phyloP scores from a whole-genome alignment of 2,329 filamentous ascomycete species.

The Akanthomyces dipterigenus region DNA sequence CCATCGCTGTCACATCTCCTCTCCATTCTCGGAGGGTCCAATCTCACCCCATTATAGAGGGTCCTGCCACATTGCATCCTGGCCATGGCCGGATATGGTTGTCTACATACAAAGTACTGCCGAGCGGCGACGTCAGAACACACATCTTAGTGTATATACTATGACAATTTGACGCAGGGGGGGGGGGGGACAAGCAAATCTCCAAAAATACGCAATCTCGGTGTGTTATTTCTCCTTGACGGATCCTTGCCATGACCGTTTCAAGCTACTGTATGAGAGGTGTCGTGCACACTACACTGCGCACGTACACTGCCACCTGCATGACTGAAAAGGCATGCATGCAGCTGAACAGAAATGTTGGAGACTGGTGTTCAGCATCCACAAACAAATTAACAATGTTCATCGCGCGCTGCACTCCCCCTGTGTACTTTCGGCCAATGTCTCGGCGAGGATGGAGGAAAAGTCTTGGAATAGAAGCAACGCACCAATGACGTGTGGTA shows the following conservation, averaged over 20 bases:
- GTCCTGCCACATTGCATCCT: neutral
- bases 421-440: neutral
- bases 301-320: neutral
- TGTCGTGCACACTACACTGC: neutral
- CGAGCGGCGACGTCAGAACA: neutral
- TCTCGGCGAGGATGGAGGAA: neutral
- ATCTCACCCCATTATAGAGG: no score
- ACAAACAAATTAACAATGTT: no score
- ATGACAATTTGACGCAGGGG: neutral
- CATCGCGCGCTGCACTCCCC: neutral
- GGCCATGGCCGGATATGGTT: neutral
- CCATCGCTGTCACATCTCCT: neutral
- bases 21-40: neutral
- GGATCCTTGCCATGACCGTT: neutral
- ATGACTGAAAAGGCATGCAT: no score
- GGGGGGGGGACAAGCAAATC: neutral
- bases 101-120: neutral
- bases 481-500: neutral
- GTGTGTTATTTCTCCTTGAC: neutral
- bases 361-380: no score
- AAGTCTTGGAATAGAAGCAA: neutral
- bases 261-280: neutral
- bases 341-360: no score
- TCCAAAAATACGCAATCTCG: neutral
- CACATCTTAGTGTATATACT: neutral